Base-by-base conservation (phyloP, 805 yeast genomes). In the Candida ovalis region DNA sequence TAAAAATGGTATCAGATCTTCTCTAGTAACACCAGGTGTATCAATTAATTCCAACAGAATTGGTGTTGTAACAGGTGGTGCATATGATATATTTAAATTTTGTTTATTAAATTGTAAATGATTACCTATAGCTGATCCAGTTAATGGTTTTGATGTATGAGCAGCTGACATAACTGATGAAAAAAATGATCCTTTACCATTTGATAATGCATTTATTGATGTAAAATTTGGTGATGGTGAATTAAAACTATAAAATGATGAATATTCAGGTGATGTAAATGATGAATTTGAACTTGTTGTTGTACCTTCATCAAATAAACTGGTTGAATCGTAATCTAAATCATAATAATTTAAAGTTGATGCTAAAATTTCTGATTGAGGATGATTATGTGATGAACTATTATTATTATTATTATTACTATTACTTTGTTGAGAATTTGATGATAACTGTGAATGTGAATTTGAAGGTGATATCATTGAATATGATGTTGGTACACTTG, bases 1-100 rank as follows among this genome's bases (percentile, higher is more conserved):
- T 39, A 87, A 64, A 59, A 86, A 87, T 1, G 94, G 95, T 9
- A 87, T 86, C 28, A 83, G 76, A 55, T 78, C 80, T 45, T 79
- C 79, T 4, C 84, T 77, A 41, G 80, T 77, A 62, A 82, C 84
- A 2, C 86, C 81, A 0, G 91, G 89, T 0, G 92, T 83, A 57
- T 87, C 95, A 1, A 86, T 78, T 28, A 86, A 68, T 59, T 87
- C 95, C 3, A 84, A 68, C 27, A 81, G 63, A 10, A 85, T 78
- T 1, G 90, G 88, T 0, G 85, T 69, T 13, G 77, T 70, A 3
- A 66, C 62, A 0, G 88, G 88, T 0, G 80, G 78, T 2, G 57
- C 47, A 54, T 76, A 74, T 7, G 55, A 43, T 10, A 47, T 51
- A 43, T 45, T 52, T 21, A 47, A 40, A 41, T 42, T 42, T 17